Percentiles rank a stretch among this genome's conserved stretches.
Evolutionary conservation across 2,329 filamentous ascomycete genomes (phyloP).

Genomic region (Phialocephala subalpina): DNA sequence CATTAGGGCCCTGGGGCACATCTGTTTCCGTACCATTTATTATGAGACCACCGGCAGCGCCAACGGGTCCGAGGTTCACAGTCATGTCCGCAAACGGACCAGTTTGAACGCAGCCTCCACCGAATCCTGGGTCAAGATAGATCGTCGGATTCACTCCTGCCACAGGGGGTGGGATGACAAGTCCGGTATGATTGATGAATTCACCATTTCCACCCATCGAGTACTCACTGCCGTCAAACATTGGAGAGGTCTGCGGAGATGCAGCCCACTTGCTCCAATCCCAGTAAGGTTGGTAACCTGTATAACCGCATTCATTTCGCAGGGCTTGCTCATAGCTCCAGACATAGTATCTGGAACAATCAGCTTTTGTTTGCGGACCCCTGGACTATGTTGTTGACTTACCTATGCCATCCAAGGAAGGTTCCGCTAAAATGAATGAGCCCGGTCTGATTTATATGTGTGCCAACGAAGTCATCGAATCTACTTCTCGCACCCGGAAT

Average conservation of each 20-base stretch:
- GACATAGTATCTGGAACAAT: slow-evolving; percentile 46
- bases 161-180: slow-evolving; percentile 6
- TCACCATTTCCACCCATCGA: slow-evolving; percentile 56
- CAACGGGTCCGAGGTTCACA: slow-evolving; percentile 32
- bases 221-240: slow-evolving; percentile 61
- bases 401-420: slow-evolving; percentile 54
- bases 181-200: slow-evolving; percentile 37
- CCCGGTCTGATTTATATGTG: slow-evolving; percentile 44
- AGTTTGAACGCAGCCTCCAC: slow-evolving; percentile 60
- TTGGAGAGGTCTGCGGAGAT: slow-evolving; percentile 29
- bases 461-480: slow-evolving; percentile 48
- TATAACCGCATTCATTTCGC: slow-evolving; percentile 52
- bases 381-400: slow-evolving; percentile 44
- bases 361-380: neutral
- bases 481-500: slow-evolving; percentile 44
- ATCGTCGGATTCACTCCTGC: slow-evolving; percentile 30
- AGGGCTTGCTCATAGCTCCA: slow-evolving; percentile 51
- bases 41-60: neutral
- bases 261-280: slow-evolving; percentile 26
- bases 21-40: slow-evolving; percentile 1
- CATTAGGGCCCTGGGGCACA: neutral
- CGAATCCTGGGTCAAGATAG: slow-evolving; percentile 54
- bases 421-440: slow-evolving; percentile 28
- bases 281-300: slow-evolving; percentile 48
- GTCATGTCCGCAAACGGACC: slow-evolving; percentile 52